phyloP scores from a whole-genome alignment of 371 early-diverging fungal genomes.

The Rhizopus delemar region DNA sequence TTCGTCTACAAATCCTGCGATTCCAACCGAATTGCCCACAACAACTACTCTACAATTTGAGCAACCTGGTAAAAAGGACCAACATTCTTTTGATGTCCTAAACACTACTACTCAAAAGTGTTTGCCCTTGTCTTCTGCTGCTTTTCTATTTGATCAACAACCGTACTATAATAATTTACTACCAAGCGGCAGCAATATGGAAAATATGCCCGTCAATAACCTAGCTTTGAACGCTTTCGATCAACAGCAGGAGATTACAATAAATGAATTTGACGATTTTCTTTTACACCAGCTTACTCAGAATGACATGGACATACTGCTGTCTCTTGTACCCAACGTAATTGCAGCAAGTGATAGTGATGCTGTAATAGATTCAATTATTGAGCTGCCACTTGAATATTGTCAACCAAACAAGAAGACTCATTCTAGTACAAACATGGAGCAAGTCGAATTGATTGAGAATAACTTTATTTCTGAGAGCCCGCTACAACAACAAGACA shows the following conservation, averaged over 20 bases:
- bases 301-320: neutral
- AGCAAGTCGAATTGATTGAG: neutral
- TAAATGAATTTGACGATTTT: neutral
- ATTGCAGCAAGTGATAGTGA: neutral
- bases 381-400: neutral
- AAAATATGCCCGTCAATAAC: neutral
- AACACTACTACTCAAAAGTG: neutral
- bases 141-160: neutral
- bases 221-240: neutral
- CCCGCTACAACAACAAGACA: neutral
- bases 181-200: neutral
- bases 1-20: neutral
- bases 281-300: conserved; percentile 3
- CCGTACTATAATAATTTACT: neutral
- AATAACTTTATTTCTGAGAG: neutral
- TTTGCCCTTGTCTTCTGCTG: neutral
- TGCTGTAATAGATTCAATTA: neutral
- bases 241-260: neutral
- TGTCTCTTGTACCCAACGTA: neutral
- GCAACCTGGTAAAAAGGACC: neutral
- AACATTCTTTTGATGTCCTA: neutral
- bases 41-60: neutral
- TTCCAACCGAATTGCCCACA: neutral
- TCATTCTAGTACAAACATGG: neutral
- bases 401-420: neutral